Evolutionary conservation across 83 land plant genomes (phyloP).

Genomic region (Larix sibirica): DNA sequence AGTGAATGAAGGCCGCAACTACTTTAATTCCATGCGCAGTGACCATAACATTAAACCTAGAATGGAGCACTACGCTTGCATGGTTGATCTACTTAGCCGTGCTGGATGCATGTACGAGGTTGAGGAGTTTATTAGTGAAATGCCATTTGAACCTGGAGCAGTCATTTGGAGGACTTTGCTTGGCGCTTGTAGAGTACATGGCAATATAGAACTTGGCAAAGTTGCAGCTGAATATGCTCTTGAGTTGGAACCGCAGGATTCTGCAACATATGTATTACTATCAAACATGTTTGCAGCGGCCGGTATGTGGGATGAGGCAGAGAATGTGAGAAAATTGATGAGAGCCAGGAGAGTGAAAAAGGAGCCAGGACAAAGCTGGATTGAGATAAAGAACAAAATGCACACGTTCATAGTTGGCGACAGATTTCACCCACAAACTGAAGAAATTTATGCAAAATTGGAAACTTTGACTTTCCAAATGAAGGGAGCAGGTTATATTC

Average conservation of each 20-base stretch:
- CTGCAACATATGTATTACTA: slow-evolving; percentile 8
- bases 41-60: slow-evolving; percentile 12
- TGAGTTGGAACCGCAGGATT: slow-evolving; percentile 12
- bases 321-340: slow-evolving; percentile 10
- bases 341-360: background rate
- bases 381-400: slow-evolving; percentile 3
- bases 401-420: slow-evolving; percentile 11
- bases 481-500: background rate
- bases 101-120: background rate
- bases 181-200: slow-evolving; percentile 4
- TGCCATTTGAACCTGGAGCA: slow-evolving; percentile 8
- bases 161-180: slow-evolving; percentile 13
- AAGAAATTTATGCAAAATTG: too few species aligned
- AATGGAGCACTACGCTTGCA: slow-evolving; percentile 13
- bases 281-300: slow-evolving; percentile 9
- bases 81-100: slow-evolving; percentile 14
- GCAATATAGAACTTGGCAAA: slow-evolving; percentile 11
- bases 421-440: slow-evolving; percentile 3
- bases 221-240: slow-evolving; percentile 12
- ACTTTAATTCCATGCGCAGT: background rate
- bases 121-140: background rate
- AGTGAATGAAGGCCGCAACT: slow-evolving; percentile 12
- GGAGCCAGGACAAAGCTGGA: slow-evolving; percentile 13
- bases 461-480: background rate
- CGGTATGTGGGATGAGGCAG: background rate